Conservation (phyloP, 2,329 filamentous ascomycete species). For the Pseudopyrenochaeta lycopersici region DNA sequence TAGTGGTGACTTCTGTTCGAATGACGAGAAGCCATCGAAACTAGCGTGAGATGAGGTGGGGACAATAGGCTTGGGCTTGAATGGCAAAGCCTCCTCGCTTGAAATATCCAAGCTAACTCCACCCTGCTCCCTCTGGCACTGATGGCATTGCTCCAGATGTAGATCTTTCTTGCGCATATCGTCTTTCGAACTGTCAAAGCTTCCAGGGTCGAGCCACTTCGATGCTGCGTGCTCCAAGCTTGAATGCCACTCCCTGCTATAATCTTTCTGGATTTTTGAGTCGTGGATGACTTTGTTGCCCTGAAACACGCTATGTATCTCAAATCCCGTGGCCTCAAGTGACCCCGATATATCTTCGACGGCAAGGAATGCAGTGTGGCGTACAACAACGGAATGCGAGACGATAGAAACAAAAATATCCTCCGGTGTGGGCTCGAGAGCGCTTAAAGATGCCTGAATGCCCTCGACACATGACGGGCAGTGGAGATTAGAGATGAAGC, state of each 20-base stretch:
- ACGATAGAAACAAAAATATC: conserved; percentile 76
- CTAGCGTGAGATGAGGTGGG: conserved; percentile 17
- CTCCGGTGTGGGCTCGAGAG: conserved; percentile 57
- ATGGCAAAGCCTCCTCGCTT: conserved; percentile 8
- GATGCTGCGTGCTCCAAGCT: conserved; percentile 48
- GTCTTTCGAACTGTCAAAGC: conserved; percentile 16
- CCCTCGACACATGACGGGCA: conserved; percentile 76
- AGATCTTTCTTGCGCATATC: conserved; percentile 41
- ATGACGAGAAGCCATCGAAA: conserved; percentile 17
- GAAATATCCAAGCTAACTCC: conserved; percentile 24
- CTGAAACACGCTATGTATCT: conserved; percentile 61
- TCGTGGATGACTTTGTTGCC: conserved; percentile 26
- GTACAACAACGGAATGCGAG: conserved; percentile 72
- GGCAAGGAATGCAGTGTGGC: conserved; percentile 58
- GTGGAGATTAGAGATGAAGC: conserved; percentile 78
- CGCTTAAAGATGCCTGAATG: conserved; percentile 67
- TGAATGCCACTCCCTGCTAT: conserved; percentile 38
- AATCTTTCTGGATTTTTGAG: conserved; percentile 17
- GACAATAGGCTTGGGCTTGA: conserved; percentile 25
- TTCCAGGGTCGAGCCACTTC: conserved; percentile 34
- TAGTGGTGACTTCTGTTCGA: conserved; percentile 15
- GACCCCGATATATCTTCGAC: conserved; percentile 53
- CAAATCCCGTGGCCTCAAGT: conserved; percentile 67
- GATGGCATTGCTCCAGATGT: conserved; percentile 46
- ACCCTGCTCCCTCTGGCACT: conserved; percentile 43